Conservation (phyloP, 495 filamentous ascomycete species). For the Zalerion maritima region DNA sequence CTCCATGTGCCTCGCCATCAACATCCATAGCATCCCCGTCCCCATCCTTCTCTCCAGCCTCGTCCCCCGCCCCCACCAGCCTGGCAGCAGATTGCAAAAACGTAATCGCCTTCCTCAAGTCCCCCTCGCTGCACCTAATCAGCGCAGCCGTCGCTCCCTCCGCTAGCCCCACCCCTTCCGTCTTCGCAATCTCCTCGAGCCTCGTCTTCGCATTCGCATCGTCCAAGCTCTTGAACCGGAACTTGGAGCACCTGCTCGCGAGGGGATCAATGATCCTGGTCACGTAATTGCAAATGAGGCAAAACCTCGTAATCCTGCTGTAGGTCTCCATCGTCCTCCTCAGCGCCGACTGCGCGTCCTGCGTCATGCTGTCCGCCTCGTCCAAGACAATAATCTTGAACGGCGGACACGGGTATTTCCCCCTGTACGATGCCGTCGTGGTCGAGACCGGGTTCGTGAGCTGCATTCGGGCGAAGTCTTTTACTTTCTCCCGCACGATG, state of each 20-base stretch:
- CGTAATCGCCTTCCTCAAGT: conserved; percentile 90
- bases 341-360: conserved; percentile 88
- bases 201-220: conserved; percentile 60
- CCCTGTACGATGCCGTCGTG: conserved; percentile 49
- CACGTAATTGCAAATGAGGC: conserved; percentile 96
- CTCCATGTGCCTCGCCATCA: conserved; percentile 38
- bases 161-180: conserved; percentile 60
- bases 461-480: conserved; percentile 92
- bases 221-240: conserved; percentile 93
- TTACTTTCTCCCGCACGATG: conserved; percentile 96
- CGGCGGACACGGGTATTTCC: conserved; percentile 80
- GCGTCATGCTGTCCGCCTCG: conserved; percentile 97
- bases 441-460: conserved; percentile 78
- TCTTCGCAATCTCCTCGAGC: conserved; percentile 62
- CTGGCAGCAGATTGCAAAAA: conserved; percentile 85
- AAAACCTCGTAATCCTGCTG: conserved; percentile 89
- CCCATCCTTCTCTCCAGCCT: conserved; percentile 26
- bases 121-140: conserved; percentile 79
- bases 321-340: conserved; percentile 97
- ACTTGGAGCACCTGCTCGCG: conserved; percentile 86
- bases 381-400: conserved; percentile 98
- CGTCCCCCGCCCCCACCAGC: conserved; percentile 45
- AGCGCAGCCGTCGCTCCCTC: conserved; percentile 69
- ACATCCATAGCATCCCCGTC: conserved; percentile 38
- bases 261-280: conserved; percentile 95